Base-by-base conservation (phyloP, 2,329 filamentous ascomycete genomes). In the Bipolaris cookei region DNA sequence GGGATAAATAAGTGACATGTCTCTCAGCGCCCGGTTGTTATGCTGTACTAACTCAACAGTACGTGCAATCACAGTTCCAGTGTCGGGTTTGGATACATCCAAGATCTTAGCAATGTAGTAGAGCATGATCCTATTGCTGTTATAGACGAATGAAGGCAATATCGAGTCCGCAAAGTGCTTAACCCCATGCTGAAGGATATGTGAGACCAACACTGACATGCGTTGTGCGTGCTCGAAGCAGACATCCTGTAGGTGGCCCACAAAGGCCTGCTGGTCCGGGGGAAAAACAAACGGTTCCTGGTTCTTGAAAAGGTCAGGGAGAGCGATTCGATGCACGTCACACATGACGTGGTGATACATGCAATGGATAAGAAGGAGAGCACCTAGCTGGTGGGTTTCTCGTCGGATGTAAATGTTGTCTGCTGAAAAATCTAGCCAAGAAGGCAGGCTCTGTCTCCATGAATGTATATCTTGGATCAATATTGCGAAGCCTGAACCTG, bases 311-410 rank as follows among this genome's bases (percentile, higher is more conserved):
- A 73, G 64, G 2, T 71, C 69, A 7, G 71, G 71, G 1, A 73
- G 59, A 6, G 71, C 62, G 16, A 73, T 72, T 7, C 71, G 66
- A 48, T 73, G 69, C 4, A 73, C 64, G 34, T 73, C 71, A 48
- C 69, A 72, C 51, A 71, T 59, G 3, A 72, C 71, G 41, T 73
- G 71, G 35, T 73, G 70, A 37, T 73, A 73, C 69, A 73, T 72
- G 68, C 69, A 72, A 35, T 73, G 71, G 7, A 72, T 67, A 20
- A 73, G 65, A 16, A 73, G 66, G 0, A 73, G 60, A n/a, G 67
- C 67, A 25, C 71, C 70, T 16, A 73, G 65, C 38, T 73, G 71
- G 14, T 72, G 70, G 1, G 71, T 70, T 48, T 71, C 71, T n/a
- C 67, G 66, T 32, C 71, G 65, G 37, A 73, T 73, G 55, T 73